Conservation (phyloP, 495 filamentous ascomycete species). For the Aspergillus sparsus region DNA sequence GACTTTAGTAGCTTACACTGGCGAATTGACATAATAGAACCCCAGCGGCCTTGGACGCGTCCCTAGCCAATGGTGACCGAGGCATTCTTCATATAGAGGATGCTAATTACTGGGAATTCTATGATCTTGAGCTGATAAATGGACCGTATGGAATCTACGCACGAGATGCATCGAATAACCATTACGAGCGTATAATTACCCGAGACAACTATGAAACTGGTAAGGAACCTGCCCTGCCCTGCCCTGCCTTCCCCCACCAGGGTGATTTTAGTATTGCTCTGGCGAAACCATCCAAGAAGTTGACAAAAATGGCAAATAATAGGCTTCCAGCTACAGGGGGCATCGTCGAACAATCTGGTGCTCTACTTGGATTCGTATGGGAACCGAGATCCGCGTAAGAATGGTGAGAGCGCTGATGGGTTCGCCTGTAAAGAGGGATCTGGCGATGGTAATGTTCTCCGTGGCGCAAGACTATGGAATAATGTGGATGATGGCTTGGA, state of each 20-base stretch:
- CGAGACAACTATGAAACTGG: conserved; percentile 26
- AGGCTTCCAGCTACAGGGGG: conserved; percentile 26
- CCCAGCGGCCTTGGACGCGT: conserved; percentile 20
- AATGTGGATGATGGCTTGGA: conserved; percentile 27
- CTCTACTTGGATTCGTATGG: conserved; percentile 25
- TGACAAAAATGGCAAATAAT: neutral
- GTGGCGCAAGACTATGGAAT: conserved; percentile 24
- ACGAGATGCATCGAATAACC: conserved; percentile 25
- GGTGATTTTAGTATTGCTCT: neutral
- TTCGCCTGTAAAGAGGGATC: conserved; percentile 27
- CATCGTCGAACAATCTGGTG: conserved; percentile 22
- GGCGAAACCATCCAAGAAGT: neutral
- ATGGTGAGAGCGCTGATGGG: conserved; percentile 26
- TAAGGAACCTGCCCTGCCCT: neutral
- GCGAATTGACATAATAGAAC: conserved; percentile 9
- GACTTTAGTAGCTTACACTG: neutral
- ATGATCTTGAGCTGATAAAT: conserved; percentile 25
- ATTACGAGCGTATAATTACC: conserved; percentile 23
- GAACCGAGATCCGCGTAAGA: conserved; percentile 26
- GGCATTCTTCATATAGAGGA: conserved; percentile 24
- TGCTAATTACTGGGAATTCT: conserved; percentile 26
- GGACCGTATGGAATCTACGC: conserved; percentile 25
- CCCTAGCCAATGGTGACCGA: conserved; percentile 19
- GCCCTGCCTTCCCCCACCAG: neutral
- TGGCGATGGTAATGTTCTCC: conserved; percentile 23